Base-by-base conservation (phyloP, 768 basidiomycete genomes). In the Calocybe gangraenosa region DNA sequence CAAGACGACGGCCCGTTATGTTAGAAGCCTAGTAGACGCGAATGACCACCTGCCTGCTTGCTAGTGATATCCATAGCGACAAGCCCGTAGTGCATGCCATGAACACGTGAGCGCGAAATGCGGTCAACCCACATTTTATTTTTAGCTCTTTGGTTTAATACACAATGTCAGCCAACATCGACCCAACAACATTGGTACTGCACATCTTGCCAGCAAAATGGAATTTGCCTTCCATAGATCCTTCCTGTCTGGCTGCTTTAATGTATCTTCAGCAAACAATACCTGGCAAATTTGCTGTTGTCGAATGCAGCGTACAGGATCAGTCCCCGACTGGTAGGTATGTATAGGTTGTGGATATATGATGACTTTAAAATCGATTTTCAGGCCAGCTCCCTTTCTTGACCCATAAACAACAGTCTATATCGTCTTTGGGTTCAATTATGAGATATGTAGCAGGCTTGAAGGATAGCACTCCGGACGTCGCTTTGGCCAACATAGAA, bases 371-470 rank as follows among this genome's bases (percentile, higher is more conserved):
- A 7, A 33, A 19, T 34, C 9, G 9, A 31, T 36, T 10, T 28
- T n/a, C 35, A 90, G 87, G 88, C 13, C 81, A 81, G 56, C 69
- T 92, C 1, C 89, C 89, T 1, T 88, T 77, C 54, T 62, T 91
- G 28, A 74, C 73, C 0, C 79, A 88, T 65, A 79, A 70, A 2
- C 67, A 74, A 41, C 68, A 74, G 33, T 54, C 61, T 2, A 63
- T 82, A 13, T 64, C 80, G 0, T 70, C 79, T 1, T 64, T 86
- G 20, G 62, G 76, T 2, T 71, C 82, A 28, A 89, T 91, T 55
- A 59, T 82, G 22, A 77, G 77, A 52, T 87, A 87, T 54, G 71
- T 87, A 18, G 66, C 77, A 2, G 67, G 70, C n/a, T 64, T 83
- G 19, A 65, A 68, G 41, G 64, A 62, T 42, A 57, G 5, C 15